Evolutionary conservation across 78 protist genomes (phyloP), one percentile per base, ranked within the genome.

Genomic region (Polysphondylium violaceum): DNA sequence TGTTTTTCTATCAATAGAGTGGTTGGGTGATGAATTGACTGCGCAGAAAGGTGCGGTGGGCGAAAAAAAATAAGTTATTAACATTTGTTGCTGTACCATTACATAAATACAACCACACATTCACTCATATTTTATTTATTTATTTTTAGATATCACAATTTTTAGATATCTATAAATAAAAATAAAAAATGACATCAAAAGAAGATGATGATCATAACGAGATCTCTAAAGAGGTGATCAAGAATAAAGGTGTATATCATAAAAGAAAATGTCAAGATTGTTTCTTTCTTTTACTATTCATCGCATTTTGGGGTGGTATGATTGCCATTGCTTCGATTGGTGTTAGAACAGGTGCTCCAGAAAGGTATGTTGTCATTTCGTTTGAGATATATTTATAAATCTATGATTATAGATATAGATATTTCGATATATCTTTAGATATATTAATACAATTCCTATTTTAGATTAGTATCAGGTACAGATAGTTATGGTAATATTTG

Each of bases 291-390:
- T 17, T 91, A n/a, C 40, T 95, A 51, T 96, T 96, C 63, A 17
- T 94, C 11, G 88, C 71, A 21, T 96, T 95, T 88, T 94, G 96
- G 97, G 81, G 38, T 23, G 98, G 97, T 47, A 89, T 96, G 94
- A 14, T 61, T 35, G 76, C 38, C 11, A 41, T 96, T 31, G 95
- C 95, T 21, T 60, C 0, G 4, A 9, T 35, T 72, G 90, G 79
- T 44, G 31, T 88, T 50, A 75, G 69, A 56, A 61, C 53, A 40
- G 98, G 98, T 65, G 79, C 93, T 85, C 94, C 92, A n/a, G 27
- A 67, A 23, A 74, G 79, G 95, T 92, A 69, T 21, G 78, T 27
- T 35, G 5, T 55, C n/a, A 19, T 55, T 55, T n/a, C n/a, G n/a
- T n/a, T n/a, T n/a, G n/a, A n/a, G n/a, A n/a, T n/a, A n/a, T n/a